These are phyloP conservation scores for Eustoma russellianum DNA, from an alignment of 257 asterid genomes.

Conservation along the genomic window DNA sequence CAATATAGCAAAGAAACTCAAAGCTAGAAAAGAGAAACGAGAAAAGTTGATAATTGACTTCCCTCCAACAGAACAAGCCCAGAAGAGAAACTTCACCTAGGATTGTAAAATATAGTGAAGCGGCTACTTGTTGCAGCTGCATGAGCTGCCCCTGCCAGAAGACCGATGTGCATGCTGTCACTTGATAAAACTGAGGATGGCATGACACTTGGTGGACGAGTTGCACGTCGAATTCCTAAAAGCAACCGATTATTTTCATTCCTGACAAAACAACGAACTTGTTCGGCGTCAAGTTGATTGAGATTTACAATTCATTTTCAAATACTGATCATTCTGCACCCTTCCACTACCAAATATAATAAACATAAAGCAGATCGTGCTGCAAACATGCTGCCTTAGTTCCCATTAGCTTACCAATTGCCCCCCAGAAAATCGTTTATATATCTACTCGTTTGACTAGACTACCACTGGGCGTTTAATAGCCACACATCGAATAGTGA, in stretches of 20 bases:
- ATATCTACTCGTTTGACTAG: too few relatives aligned
- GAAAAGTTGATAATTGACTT: too few relatives aligned
- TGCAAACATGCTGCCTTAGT: too few relatives aligned
- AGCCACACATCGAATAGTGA: too few relatives aligned
- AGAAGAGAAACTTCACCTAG: conserved; percentile 38
- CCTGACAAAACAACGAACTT: conserved; percentile 30
- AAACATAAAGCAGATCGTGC: too few relatives aligned
- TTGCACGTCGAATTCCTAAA: conserved; percentile 85
- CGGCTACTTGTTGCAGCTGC: conserved; percentile 92
- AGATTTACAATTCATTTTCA: background rate
- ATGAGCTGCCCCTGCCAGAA: conserved; percentile 97
- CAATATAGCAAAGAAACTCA: conserved; percentile 11
- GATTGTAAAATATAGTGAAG: conserved; percentile 78
- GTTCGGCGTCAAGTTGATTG: background rate
- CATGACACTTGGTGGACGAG: conserved; percentile 81
- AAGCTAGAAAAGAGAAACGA: background rate
- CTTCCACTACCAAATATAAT: too few relatives aligned
- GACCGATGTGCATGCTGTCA: conserved; percentile 97
- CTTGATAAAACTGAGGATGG: conserved; percentile 90
- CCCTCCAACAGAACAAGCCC: background rate
- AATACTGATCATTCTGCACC: too few relatives aligned
- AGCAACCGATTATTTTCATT: conserved; percentile 75
- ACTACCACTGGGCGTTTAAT: too few relatives aligned
- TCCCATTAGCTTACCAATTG: too few relatives aligned
- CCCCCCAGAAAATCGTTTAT: too few relatives aligned